These are phyloP conservation scores for Aspergillus taichungensis DNA, from an alignment of 495 filamentous ascomycete genomes.

Conservation along the genomic window DNA sequence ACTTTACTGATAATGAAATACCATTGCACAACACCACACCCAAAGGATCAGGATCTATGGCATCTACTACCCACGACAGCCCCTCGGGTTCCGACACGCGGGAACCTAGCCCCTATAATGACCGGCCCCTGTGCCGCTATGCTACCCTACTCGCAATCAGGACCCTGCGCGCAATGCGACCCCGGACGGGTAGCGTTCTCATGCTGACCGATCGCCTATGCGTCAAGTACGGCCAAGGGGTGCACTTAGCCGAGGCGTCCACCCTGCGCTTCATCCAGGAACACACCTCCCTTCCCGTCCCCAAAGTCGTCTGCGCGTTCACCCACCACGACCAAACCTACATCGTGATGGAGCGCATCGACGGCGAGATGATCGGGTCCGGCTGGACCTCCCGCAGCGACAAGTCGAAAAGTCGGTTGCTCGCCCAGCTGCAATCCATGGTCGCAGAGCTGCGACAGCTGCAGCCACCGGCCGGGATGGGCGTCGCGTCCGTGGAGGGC, in stretches of 20 bases:
- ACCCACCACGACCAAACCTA: constrained; percentile 30
- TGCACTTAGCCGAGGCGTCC: constrained; percentile 39
- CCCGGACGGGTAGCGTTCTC: constrained; percentile 18
- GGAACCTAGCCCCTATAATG: too few species aligned
- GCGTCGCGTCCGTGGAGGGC: constrained; percentile 31
- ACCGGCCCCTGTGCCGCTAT: too few species aligned
- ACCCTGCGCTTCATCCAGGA: constrained; percentile 38
- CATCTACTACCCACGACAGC: too few species aligned
- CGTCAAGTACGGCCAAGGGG: constrained; percentile 29
- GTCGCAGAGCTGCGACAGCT: constrained; percentile 35
- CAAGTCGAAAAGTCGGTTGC: constrained; percentile 33
- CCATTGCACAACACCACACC: too few species aligned
- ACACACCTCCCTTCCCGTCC: constrained; percentile 44
- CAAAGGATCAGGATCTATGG: too few species aligned
- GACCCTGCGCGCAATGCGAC: constrained; percentile 2
- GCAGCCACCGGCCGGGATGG: constrained; percentile 20
- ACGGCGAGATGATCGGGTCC: constrained; percentile 31
- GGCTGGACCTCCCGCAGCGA: constrained; percentile 24
- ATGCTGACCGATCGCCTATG: constrained; percentile 27
- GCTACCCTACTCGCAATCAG: too few species aligned
- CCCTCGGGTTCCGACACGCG: too few species aligned
- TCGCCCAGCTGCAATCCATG: constrained; percentile 32
- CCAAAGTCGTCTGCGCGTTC: constrained; percentile 42
- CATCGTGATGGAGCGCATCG: constrained; percentile 44
- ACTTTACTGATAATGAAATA: too few species aligned